Base-by-base conservation (phyloP, 148 eudicot species). In the Polygonum aviculare region DNA sequence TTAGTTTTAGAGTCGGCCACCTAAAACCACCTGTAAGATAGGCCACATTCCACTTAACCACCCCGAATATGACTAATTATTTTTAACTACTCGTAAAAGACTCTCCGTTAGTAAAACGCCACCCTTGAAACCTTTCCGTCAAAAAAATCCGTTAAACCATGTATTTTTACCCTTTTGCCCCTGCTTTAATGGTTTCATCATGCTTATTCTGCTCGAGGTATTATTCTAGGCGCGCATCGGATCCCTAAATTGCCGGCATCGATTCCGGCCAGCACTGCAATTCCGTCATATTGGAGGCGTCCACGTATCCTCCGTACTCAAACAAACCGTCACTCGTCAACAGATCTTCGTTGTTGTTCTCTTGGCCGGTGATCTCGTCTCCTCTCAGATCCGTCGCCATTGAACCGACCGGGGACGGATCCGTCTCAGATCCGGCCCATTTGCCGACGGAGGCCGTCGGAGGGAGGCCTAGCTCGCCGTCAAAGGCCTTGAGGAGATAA, bases 401-500 rank as follows among this genome's bases (percentile, higher is more conserved):
- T 48, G 33, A 54, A 18, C 72, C 77, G 14, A 41, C 3, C 2
- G 38, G 3, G 38, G 39, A 31, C 49, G n/a, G 40, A 47, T 47
- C 14, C 14, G 12, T 60, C 18, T 7, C 21, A 4, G 73, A 2
- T 16, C 73, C 16, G 69, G 18, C 10, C n/a, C n/a, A n/a, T 55
- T 41, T 5, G 77, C n/a, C n/a, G n/a, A n/a, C n/a, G n/a, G 31
- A 0, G 7, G 11, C 39, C 31, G 88, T 55, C 62, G 85, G 85
- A 9, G 88, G 88, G 36, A 85, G 79, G 41, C 88, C 88, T 7
- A 85, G 88, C 69, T 85, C 88, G 79, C 79, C 79, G 80, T 83
- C 88, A 8, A 84, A 85, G 6, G 88, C 88, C 11, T 77, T 86
- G 3, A 85, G 75, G 18, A 85, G 86, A 75, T 79, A 85, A 8